Evolutionary conservation across 2,329 filamentous ascomycete species (phyloP).

Genomic region (Microdochium bolleyi): DNA sequence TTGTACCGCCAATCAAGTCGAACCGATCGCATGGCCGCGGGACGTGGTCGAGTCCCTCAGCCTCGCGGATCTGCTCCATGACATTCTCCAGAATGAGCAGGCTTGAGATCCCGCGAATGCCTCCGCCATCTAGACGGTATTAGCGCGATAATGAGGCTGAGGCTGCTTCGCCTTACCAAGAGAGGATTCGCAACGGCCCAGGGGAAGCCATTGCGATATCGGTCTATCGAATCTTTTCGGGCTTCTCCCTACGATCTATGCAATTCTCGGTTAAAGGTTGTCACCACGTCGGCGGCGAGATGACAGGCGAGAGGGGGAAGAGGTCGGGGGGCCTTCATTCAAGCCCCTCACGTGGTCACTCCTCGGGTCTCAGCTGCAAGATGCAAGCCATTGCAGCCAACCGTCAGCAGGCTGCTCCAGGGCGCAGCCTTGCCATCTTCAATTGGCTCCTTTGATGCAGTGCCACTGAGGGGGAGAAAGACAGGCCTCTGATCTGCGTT

Average conservation of each 20-base stretch:
- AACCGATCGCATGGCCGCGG: conserved; percentile 14
- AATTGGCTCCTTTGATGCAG: too few relatives aligned
- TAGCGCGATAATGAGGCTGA: neutral
- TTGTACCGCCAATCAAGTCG: conserved; percentile 15
- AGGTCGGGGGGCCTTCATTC: neutral
- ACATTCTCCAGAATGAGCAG: conserved; percentile 11
- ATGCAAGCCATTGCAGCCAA: too few relatives aligned
- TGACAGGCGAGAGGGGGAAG: neutral
- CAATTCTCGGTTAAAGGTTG: neutral
- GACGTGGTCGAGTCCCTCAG: conserved; percentile 5
- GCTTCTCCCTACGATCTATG: neutral
- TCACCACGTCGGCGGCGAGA: neutral
- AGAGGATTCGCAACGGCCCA: neutral
- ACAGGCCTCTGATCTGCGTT: too few relatives aligned
- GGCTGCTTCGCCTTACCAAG: neutral
- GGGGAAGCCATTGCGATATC: neutral
- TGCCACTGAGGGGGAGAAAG: too few relatives aligned
- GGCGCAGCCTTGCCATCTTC: too few relatives aligned
- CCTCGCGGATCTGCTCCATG: conserved; percentile 6
- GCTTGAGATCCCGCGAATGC: conserved; percentile 13
- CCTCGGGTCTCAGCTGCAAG: too few relatives aligned
- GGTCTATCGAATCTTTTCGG: neutral
- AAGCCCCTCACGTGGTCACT: neutral
- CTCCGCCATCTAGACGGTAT: conserved; percentile 9
- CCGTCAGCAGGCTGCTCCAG: too few relatives aligned